Conservation (phyloP, 2,329 filamentous ascomycete species). For the Alternaria panax region DNA sequence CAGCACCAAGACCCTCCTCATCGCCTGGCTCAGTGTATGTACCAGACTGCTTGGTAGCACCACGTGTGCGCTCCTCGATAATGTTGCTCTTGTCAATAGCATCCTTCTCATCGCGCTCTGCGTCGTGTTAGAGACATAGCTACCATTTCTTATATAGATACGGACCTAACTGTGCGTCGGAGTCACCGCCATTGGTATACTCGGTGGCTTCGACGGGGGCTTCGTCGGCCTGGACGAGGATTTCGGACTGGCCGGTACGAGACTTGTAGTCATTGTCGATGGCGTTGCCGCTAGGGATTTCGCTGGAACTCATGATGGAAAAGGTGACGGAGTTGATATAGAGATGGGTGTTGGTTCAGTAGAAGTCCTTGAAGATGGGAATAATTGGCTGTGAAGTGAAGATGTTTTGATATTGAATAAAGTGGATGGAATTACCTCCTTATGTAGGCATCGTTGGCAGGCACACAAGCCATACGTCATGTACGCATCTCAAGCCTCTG, state of each 20-base stretch:
- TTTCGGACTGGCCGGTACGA: slow-evolving; percentile 55
- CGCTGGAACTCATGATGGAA: slow-evolving; percentile 41
- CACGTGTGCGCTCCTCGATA: slow-evolving; percentile 56
- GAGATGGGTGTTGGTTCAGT: no score
- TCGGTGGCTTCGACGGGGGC: slow-evolving; percentile 53
- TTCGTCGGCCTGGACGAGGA: slow-evolving; percentile 58
- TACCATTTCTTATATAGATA: background rate
- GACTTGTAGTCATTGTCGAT: slow-evolving; percentile 56
- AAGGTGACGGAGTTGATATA: background rate
- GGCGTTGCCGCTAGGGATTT: slow-evolving; percentile 44
- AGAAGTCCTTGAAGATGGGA: background rate
- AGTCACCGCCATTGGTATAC: slow-evolving; percentile 57
- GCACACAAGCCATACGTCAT: slow-evolving; percentile 5
- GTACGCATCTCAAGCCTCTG: background rate
- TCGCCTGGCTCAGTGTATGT: slow-evolving; percentile 61
- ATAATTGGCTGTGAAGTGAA: background rate
- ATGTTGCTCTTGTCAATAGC: slow-evolving; percentile 60
- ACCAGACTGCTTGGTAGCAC: slow-evolving; percentile 55
- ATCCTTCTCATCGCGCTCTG: slow-evolving; percentile 57
- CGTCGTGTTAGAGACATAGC: background rate
- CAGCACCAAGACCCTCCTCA: slow-evolving; percentile 56
- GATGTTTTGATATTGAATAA: background rate
- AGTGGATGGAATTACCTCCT: background rate
- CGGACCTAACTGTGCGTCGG: slow-evolving; percentile 57
- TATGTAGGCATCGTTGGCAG: background rate